Percentiles rank a stretch among this genome's conserved stretches.
phyloP scores from a whole-genome alignment of 2,329 filamentous ascomycete genomes.

The Ophiocordyceps sinensis region DNA sequence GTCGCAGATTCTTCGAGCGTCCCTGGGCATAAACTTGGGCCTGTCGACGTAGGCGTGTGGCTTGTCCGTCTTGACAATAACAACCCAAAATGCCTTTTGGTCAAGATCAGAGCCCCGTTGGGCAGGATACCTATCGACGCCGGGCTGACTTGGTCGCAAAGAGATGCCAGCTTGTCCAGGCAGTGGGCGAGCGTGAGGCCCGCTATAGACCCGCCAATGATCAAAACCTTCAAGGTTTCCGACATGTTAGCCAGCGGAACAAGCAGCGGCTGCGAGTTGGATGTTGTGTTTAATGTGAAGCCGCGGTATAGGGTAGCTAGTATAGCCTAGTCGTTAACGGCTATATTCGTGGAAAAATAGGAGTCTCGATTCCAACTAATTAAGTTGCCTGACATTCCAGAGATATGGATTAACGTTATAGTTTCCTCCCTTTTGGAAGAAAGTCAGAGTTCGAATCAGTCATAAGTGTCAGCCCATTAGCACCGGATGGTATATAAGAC shows the following conservation, averaged over 20 bases:
- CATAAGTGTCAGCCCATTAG: no score
- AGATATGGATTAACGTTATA: no score
- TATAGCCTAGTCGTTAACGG: no score
- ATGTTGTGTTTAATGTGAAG: no score
- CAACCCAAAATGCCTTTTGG: conserved; percentile 19
- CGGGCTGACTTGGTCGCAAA: conserved; percentile 27
- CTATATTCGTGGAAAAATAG: no score
- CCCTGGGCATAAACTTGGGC: not conserved
- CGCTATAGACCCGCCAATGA: conserved; percentile 31
- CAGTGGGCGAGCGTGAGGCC: conserved; percentile 19
- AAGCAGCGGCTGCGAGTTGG: no score
- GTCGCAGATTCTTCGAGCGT: conserved; percentile 1
- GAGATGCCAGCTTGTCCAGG: conserved; percentile 30
- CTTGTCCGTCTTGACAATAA: conserved; percentile 13
- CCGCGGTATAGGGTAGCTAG: no score
- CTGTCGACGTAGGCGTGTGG: not conserved
- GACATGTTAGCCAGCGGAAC: not conserved
- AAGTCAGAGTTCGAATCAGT: no score
- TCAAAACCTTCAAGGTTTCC: conserved; percentile 12
- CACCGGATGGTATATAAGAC: no score
- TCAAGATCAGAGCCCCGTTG: conserved; percentile 26
- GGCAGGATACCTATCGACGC: conserved; percentile 31
- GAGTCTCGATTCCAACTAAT: no score
- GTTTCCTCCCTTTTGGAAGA: no score
- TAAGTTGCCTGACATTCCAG: no score